phyloP scores from a whole-genome alignment of 2,329 filamentous ascomycete species.

The Pseudogymnoascus sp. region DNA sequence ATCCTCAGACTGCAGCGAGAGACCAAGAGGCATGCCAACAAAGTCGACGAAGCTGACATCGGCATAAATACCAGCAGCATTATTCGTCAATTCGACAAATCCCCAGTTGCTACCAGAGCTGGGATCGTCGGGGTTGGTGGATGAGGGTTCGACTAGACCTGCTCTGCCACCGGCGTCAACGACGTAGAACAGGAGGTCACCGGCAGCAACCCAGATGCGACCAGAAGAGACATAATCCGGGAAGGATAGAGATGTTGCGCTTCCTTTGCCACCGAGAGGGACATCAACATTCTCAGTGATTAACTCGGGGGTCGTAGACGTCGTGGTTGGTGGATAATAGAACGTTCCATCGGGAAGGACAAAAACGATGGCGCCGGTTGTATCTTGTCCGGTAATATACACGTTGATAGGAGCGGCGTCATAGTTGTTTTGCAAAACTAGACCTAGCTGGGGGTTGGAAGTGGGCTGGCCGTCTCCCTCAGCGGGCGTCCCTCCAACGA shows the following conservation, averaged over 20 bases:
- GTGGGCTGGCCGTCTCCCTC: not conserved
- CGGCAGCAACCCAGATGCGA: constrained; percentile 63
- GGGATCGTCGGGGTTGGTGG: constrained; percentile 56
- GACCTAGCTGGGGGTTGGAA: not conserved
- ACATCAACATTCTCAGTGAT: constrained; percentile 56
- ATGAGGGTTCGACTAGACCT: constrained; percentile 66
- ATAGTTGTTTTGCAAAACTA: constrained; percentile 2
- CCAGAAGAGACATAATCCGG: constrained; percentile 60
- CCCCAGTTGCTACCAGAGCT: constrained; percentile 58
- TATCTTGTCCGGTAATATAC: not conserved
- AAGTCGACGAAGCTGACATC: constrained; percentile 75
- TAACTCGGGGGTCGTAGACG: constrained; percentile 41
- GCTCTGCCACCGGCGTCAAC: constrained; percentile 53
- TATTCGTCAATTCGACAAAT: constrained; percentile 65
- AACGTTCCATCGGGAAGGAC: constrained; percentile 59
- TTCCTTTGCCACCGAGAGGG: constrained; percentile 52
- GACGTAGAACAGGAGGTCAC: constrained; percentile 55
- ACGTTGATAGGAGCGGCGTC: not conserved
- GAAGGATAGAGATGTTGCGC: constrained; percentile 53
- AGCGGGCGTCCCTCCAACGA: not conserved
- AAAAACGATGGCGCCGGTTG: constrained; percentile 44
- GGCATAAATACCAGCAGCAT: constrained; percentile 52
- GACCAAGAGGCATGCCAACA: constrained; percentile 55
- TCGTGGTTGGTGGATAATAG: constrained; percentile 56
- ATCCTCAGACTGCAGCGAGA: constrained; percentile 39